phyloP scores from a whole-genome alignment of 495 filamentous ascomycete species.

The Astrothelium macrocarpum region DNA sequence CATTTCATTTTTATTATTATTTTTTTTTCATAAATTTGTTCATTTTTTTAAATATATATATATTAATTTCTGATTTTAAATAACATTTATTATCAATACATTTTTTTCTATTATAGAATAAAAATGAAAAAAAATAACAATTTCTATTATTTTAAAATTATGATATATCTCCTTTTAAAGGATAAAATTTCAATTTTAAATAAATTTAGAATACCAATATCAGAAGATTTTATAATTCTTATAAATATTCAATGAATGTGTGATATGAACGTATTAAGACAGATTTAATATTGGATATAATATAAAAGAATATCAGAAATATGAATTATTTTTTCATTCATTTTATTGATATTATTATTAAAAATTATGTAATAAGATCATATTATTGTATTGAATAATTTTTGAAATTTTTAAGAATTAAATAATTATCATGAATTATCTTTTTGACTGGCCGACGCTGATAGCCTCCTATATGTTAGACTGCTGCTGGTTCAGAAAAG shows the following conservation, averaged over 20 bases:
- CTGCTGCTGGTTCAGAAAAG: neutral
- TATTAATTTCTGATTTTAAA: no score
- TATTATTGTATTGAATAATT: neutral
- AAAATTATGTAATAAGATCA: neutral
- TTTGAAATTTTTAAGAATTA: neutral
- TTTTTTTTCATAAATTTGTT: no score
- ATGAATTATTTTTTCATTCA: neutral
- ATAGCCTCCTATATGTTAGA: neutral
- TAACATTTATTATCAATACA: no score
- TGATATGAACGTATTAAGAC: neutral
- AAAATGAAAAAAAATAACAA: no score
- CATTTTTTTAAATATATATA: no score
- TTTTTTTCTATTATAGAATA: no score
- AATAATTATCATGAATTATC: neutral
- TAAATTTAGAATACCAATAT: neutral
- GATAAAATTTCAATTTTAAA: neutral
- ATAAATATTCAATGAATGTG: neutral
- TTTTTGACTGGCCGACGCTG: neutral
- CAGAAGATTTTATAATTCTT: neutral
- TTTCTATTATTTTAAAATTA: no score
- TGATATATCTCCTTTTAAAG: no score
- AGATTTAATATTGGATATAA: neutral
- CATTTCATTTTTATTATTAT: no score
- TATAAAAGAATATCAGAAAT: neutral
- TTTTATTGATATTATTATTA: neutral